Evolutionary conservation across 495 filamentous ascomycete genomes (phyloP).

Genomic region (Thermothielavioides terrestris): DNA sequence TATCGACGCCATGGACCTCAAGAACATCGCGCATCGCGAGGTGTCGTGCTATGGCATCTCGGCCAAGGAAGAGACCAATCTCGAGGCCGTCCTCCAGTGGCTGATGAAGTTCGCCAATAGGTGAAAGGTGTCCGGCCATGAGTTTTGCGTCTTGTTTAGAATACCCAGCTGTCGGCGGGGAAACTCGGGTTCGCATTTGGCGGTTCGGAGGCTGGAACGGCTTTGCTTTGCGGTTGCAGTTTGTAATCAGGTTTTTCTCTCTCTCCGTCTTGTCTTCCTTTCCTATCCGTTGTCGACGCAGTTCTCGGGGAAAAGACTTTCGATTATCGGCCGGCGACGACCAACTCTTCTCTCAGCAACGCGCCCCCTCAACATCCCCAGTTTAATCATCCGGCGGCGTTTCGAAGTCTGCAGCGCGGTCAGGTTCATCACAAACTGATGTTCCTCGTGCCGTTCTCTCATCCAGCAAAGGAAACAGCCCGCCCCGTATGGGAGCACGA

Average conservation of each 20-base stretch:
- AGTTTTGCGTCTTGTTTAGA: constrained; percentile 6
- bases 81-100: constrained; percentile 96
- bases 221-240: not conserved
- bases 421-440: not conserved
- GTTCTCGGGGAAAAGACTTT: constrained; percentile 29
- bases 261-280: not conserved
- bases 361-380: not conserved
- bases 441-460: not conserved
- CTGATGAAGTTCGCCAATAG: constrained; percentile 77
- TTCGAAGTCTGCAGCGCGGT: constrained; percentile 13
- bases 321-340: constrained; percentile 39
- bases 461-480: not conserved
- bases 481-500: not conserved
- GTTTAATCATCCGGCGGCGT: constrained; percentile 20
- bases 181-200: not conserved
- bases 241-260: not conserved
- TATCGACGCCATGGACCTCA: constrained; percentile 87
- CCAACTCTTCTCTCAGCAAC: constrained; percentile 18
- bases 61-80: constrained; percentile 95
- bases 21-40: constrained; percentile 81
- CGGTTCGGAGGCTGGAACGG: not conserved
- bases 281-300: not conserved
- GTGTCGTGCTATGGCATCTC: constrained; percentile 99
- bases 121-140: constrained; percentile 17
- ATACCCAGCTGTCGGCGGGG: constrained; percentile 9